Percentiles rank a stretch among this genome's conserved stretches.
These are phyloP conservation scores for Wallacemonas sp. DNA, from an alignment of 208 protist species.

Conservation along the genomic window DNA sequence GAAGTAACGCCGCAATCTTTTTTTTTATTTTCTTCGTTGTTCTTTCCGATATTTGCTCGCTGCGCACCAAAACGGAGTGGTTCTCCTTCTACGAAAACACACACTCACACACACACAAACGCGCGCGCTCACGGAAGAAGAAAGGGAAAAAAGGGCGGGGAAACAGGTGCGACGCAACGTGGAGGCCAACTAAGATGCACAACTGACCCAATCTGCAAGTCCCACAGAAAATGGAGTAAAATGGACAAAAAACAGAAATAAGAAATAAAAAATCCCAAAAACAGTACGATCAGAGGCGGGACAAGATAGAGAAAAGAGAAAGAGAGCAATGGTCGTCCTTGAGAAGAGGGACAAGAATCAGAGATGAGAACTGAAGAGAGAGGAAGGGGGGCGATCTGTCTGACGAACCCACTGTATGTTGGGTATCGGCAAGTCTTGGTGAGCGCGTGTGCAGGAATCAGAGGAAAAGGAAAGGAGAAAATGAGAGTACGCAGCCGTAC, in stretches of 20 bases:
- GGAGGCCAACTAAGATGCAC: slow-evolving; percentile 7
- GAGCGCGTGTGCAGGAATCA: too few species aligned
- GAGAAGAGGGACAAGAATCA: too few species aligned
- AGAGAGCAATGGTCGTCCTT: not conserved
- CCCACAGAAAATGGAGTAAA: not conserved
- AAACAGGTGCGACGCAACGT: not conserved
- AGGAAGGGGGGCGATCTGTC: too few species aligned
- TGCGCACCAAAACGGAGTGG: too few species aligned
- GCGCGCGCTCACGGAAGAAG: slow-evolving; percentile 8
- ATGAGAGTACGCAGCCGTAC: too few species aligned
- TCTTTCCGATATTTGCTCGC: too few species aligned
- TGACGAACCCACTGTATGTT: too few species aligned
- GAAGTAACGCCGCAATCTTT: too few species aligned
- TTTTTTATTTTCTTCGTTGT: too few species aligned
- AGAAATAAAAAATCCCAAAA: not conserved
- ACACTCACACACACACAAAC: not conserved
- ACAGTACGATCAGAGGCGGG: not conserved
- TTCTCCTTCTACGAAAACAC: not conserved
- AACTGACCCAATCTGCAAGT: not conserved
- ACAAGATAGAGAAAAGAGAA: not conserved
- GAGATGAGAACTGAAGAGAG: too few species aligned
- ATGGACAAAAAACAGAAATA: not conserved
- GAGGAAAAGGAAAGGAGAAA: too few species aligned
- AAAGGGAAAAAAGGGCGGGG: not conserved
- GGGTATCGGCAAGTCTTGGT: too few species aligned